Base-by-base conservation (phyloP, 768 basidiomycete species). In the Boletus rubroflammeus region DNA sequence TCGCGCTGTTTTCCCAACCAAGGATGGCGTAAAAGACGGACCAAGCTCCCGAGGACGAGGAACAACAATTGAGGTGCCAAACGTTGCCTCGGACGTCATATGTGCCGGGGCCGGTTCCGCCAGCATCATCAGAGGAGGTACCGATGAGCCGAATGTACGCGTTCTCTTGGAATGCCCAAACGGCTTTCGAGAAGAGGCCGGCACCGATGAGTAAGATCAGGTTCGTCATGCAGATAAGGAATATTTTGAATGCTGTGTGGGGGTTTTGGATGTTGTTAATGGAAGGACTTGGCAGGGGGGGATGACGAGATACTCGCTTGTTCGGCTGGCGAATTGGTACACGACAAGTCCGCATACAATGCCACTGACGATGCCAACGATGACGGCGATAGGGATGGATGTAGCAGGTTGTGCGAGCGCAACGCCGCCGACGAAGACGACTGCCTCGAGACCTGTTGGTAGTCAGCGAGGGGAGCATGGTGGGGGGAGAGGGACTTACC, bases 351-450 rank as follows among this genome's bases (percentile, higher is more conserved):
- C 94, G 55, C 85, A 79, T 48, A 83, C 57, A 47, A 90, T 71
- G 14, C 96, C 95, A 49, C 82, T 81, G 50, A 94, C 65, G 53
- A 98, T 73, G 26, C 95, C 96, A 34, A 86, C 83, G 53, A 98
- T 87, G 45, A 93, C 83, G 7, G 96, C 88, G 40, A 98, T 86
- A 1, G 96, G 96, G 61, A 97, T 95, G 6, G 94, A 81, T 1
- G 79, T 81, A 2, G 90, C 95, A 5, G 84, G 76, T 63, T 91
- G 81, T 31, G 86, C 87, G 47, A 98, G 85, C 5, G 94, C 86
- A 32, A 98, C 93, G 47, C 94, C 93, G 4, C 94, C 91, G 34
- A 97, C 93, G 65, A 98, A 97, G 56, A 98, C 78, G 53, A 97
- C 88, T 1, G 90, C 93, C 69, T 98, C 95, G 56, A 98, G 76